A percentile compares a stretch with the other conserved stretches of the same genome.
Evolutionary conservation across 768 basidiomycete genomes (phyloP).

Genomic region (Candolleomyces aberdarensis): DNA sequence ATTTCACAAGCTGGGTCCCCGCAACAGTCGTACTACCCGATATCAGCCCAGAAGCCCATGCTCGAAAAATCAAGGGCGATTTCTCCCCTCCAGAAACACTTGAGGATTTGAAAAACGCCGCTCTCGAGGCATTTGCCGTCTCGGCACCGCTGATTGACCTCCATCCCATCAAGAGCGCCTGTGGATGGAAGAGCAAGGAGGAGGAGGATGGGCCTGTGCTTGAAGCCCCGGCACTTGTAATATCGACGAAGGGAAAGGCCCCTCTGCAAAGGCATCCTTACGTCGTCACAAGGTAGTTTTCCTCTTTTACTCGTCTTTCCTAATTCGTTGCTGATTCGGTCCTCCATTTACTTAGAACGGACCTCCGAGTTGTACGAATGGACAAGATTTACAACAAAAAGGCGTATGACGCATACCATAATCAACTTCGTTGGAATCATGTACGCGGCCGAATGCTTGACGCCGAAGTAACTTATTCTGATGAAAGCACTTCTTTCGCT

Average conservation of each 20-base stretch:
- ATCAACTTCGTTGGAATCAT: background rate
- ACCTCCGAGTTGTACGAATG: constrained; percentile 30
- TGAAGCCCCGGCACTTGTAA: background rate
- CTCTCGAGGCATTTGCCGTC: constrained; percentile 29
- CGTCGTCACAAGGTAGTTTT: constrained; percentile 30
- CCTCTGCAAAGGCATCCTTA: constrained; percentile 29
- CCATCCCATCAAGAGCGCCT: constrained; percentile 20
- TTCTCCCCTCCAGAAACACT: background rate
- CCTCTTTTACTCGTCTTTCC: background rate
- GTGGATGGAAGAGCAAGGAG: background rate
- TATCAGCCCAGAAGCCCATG: background rate
- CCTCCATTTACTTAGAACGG: constrained; percentile 22
- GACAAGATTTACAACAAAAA: constrained; percentile 24
- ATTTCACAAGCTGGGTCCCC: constrained; percentile 31
- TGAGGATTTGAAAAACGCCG: background rate
- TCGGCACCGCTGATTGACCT: constrained; percentile 33
- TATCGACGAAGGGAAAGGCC: constrained; percentile 14
- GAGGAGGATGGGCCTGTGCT: background rate
- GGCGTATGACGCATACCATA: background rate
- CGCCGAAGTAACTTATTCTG: too few species aligned
- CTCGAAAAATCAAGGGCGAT: background rate
- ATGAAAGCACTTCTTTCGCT: background rate
- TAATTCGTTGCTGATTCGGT: background rate
- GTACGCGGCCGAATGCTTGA: too few species aligned
- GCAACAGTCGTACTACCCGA: constrained; percentile 10